Percentiles rank a stretch among this genome's conserved stretches.
phyloP scores from a whole-genome alignment of 179 eudicot genomes.

The Silene coronaria region DNA sequence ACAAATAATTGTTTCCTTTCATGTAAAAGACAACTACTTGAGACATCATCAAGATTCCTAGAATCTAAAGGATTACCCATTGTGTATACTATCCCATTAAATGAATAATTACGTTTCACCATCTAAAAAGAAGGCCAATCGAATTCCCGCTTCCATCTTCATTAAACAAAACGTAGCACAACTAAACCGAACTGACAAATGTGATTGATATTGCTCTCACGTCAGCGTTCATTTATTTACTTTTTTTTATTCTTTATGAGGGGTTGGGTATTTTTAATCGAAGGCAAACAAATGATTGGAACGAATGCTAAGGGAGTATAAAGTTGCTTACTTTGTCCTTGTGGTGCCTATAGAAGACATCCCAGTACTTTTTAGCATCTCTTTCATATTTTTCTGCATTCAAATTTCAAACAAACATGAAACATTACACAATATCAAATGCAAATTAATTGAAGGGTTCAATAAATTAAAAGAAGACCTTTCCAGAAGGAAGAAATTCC shows the following conservation, averaged over 20 bases:
- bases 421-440: background rate
- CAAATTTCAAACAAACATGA: conserved; percentile 12
- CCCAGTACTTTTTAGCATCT: conserved; percentile 97
- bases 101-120: background rate
- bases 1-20: background rate
- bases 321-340: conserved; percentile 59
- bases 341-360: conserved; percentile 82
- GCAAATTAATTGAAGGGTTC: background rate
- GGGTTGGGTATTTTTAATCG: no score
- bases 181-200: conserved; percentile 1
- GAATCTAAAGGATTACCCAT: background rate
- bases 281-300: no score
- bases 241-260: no score
- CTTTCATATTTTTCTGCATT: conserved; percentile 79
- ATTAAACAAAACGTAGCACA: background rate
- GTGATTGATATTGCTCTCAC: no score
- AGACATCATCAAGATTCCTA: background rate
- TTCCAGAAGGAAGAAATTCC: conserved; percentile 73
- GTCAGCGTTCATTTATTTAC: no score
- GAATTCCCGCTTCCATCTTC: no score
- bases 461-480: conserved; percentile 33
- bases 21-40: background rate
- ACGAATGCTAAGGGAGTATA: background rate
- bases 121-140: no score
- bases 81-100: background rate